phyloP scores from a whole-genome alignment of 148 eudicot species.

The Polygonum aviculare region DNA sequence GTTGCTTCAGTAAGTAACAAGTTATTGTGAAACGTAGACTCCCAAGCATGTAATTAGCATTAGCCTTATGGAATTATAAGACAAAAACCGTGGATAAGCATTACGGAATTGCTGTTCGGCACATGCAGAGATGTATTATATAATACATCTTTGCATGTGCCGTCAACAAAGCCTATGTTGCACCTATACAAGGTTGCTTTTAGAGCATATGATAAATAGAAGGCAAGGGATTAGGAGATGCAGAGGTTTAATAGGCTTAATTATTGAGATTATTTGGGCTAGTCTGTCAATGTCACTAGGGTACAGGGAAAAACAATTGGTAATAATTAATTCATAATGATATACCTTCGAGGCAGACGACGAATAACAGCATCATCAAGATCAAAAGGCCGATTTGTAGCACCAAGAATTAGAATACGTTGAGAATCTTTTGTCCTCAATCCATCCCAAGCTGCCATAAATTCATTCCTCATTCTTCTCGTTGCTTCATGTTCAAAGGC shows the following conservation, averaged over 20 bases:
- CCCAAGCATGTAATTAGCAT: not conserved
- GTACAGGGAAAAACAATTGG: not conserved
- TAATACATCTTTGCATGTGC: not conserved
- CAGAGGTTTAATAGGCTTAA: not conserved
- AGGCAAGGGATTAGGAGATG: not conserved
- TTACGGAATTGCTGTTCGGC: no score
- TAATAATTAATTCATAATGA: not conserved
- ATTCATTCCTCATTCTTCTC: constrained; percentile 96
- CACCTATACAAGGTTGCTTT: not conserved
- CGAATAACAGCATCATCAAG: constrained; percentile 99
- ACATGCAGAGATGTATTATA: no score
- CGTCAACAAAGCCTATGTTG: not conserved
- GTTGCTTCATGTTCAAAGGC: constrained; percentile 95
- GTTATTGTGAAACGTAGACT: not conserved
- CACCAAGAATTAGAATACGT: constrained; percentile 90
- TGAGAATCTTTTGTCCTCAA: constrained; percentile 92
- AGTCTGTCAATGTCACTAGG: not conserved
- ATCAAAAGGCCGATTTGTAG: constrained; percentile 98
- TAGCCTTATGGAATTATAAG: not conserved
- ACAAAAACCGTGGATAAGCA: not conserved
- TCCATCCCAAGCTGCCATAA: constrained; percentile 99
- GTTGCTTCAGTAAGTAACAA: not conserved
- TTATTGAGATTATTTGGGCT: not conserved
- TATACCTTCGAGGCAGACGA: constrained; percentile 84
- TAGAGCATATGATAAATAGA: not conserved